phyloP scores from a whole-genome alignment of 495 filamentous ascomycete species.

The Talaromyces thailandensis region DNA sequence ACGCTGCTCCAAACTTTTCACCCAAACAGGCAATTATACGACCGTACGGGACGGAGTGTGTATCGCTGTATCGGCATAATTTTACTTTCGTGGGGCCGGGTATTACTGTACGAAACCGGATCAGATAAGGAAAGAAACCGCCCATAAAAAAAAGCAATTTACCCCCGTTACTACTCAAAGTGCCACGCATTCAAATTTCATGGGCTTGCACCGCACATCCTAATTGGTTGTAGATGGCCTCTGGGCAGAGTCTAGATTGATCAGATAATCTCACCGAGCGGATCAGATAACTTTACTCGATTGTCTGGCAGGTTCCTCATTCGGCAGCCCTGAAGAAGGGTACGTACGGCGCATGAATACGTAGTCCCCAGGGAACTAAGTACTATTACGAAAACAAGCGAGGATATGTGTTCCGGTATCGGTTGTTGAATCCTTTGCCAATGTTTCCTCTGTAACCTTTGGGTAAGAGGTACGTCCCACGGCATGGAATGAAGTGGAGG shows the following conservation, averaged over 20 bases:
- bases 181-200: not conserved
- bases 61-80: not conserved
- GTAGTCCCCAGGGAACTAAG: not conserved
- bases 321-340: not conserved
- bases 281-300: not conserved
- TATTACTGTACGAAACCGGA: not conserved
- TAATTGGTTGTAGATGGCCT: not conserved
- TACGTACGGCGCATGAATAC: not conserved
- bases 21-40: not conserved
- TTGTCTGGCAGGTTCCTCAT: not conserved
- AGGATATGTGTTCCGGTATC: not conserved
- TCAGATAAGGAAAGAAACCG: not conserved
- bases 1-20: not conserved
- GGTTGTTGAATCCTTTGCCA: not conserved
- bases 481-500: not conserved
- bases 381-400: not conserved
- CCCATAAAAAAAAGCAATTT: not conserved
- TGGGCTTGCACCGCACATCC: not conserved
- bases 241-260: not conserved
- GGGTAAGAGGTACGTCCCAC: not conserved
- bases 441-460: not conserved
- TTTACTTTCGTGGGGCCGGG: not conserved
- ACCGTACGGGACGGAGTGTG: not conserved
- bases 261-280: not conserved
- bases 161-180: not conserved